These are phyloP conservation scores for Kondoa subrosea DNA, from an alignment of 768 basidiomycete genomes.

Conservation along the genomic window DNA sequence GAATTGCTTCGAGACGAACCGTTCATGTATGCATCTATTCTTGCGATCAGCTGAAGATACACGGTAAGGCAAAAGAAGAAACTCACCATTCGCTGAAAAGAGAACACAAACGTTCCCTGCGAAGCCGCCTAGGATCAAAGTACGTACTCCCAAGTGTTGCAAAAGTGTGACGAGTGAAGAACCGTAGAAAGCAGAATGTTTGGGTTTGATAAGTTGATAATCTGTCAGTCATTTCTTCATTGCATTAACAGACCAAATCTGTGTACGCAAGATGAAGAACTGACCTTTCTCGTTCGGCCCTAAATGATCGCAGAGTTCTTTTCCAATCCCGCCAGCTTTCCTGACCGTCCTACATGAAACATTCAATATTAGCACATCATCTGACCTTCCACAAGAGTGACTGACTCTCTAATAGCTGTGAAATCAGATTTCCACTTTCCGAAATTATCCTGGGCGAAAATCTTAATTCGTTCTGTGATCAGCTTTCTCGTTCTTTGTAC, in stretches of 20 bases:
- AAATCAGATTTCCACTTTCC: neutral
- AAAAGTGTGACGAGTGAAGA: neutral
- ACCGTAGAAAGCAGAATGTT: neutral
- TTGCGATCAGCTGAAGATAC: neutral
- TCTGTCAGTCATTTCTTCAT: neutral
- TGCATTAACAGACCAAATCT: neutral
- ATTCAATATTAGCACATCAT: neutral
- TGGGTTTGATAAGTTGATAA: neutral
- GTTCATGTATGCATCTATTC: neutral
- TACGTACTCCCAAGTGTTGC: neutral
- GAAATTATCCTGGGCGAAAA: neutral
- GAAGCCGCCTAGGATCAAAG: neutral
- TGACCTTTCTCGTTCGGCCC: neutral
- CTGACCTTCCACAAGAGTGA: neutral
- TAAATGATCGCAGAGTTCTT: neutral
- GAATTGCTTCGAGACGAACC: too few relatives aligned
- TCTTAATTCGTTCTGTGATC: neutral
- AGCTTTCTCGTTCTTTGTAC: neutral
- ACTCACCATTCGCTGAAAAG: neutral
- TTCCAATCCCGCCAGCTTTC: neutral
- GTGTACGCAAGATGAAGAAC: too few relatives aligned
- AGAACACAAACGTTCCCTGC: neutral
- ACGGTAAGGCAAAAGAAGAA: neutral
- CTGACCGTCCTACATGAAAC: neutral
- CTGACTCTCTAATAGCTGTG: neutral